Conservation (phyloP, 1,284 basidiomycete species). For the Hypsizygus ulmarius region DNA sequence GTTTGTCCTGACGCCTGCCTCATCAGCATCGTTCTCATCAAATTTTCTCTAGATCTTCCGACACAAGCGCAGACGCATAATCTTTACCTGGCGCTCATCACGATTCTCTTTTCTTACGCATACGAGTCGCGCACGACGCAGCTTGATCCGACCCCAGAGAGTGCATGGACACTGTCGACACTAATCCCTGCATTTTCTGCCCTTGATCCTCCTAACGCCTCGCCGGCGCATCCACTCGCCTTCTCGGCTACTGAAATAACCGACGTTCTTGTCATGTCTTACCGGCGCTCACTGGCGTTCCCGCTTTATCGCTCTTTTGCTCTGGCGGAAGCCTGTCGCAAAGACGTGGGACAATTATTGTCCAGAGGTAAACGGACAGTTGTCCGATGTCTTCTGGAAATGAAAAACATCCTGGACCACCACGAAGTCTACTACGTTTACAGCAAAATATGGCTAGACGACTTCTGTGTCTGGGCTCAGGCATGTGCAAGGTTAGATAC, state of each 20-base stretch:
- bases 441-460: constrained; percentile 79
- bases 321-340: constrained; percentile 62
- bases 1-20: constrained; percentile 24
- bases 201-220: constrained; percentile 49
- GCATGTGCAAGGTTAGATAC: constrained; percentile 48
- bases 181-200: constrained; percentile 75
- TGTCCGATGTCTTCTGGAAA: constrained; percentile 61
- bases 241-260: constrained; percentile 49
- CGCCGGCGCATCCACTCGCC: constrained; percentile 21
- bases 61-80: constrained; percentile 50
- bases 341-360: constrained; percentile 61
- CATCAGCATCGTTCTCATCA: constrained; percentile 3
- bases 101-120: constrained; percentile 69
- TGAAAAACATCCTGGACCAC: constrained; percentile 69
- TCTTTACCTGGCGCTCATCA: constrained; percentile 66
- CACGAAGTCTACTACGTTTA: constrained; percentile 83
- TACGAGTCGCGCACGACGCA: constrained; percentile 77
- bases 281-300: constrained; percentile 70
- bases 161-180: constrained; percentile 75
- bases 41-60: constrained; percentile 49
- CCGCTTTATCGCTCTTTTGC: constrained; percentile 75
- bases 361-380: constrained; percentile 57
- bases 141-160: constrained; percentile 75
- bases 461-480: constrained; percentile 75
- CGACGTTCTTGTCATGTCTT: constrained; percentile 55